Evolutionary conservation across 1,284 basidiomycete genomes (phyloP).

Genomic region (Apiotrichum veenhuisii): DNA sequence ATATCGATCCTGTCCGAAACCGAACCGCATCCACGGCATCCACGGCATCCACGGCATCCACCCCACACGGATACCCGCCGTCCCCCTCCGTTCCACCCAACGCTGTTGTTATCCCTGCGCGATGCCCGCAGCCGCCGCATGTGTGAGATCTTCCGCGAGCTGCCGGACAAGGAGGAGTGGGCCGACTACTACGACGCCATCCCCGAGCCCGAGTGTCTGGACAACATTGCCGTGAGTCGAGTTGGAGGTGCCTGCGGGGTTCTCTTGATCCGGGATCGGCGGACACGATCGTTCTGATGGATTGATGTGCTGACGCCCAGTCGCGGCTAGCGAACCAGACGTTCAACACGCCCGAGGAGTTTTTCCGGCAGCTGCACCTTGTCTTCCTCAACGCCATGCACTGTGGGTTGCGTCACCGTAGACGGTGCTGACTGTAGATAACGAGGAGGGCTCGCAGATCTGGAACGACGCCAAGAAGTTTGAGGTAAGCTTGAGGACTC

Average conservation of each 20-base stretch:
- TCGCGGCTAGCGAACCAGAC: conserved; percentile 27
- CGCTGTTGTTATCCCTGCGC: too few relatives aligned
- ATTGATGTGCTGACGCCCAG: conserved; percentile 12
- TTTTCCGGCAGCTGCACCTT: conserved; percentile 46
- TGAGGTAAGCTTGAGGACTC: conserved; percentile 25
- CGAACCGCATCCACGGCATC: too few relatives aligned
- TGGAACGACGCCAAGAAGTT: conserved; percentile 42
- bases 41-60: too few relatives aligned
- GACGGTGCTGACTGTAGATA: conserved; percentile 29
- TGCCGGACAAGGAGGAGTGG: conserved; percentile 39
- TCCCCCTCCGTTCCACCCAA: too few relatives aligned
- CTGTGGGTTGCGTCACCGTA: conserved; percentile 27
- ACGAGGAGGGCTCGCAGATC: conserved; percentile 44
- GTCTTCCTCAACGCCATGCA: conserved; percentile 50
- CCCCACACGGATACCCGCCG: too few relatives aligned
- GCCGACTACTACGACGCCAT: conserved; percentile 48
- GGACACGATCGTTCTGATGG: background rate
- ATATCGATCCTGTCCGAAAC: too few relatives aligned
- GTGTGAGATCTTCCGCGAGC: conserved; percentile 37
- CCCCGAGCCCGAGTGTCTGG: conserved; percentile 45
- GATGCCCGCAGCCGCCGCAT: conserved; percentile 27
- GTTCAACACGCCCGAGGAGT: conserved; percentile 36
- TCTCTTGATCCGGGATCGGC: too few relatives aligned
- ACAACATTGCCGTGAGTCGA: conserved; percentile 41
- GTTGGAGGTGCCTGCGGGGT: too few relatives aligned